A percentile compares a stretch with the other conserved stretches of the same genome.
These are phyloP conservation scores for Panaeolus cyanescens DNA, from an alignment of 768 basidiomycete genomes.

Conservation along the genomic window DNA sequence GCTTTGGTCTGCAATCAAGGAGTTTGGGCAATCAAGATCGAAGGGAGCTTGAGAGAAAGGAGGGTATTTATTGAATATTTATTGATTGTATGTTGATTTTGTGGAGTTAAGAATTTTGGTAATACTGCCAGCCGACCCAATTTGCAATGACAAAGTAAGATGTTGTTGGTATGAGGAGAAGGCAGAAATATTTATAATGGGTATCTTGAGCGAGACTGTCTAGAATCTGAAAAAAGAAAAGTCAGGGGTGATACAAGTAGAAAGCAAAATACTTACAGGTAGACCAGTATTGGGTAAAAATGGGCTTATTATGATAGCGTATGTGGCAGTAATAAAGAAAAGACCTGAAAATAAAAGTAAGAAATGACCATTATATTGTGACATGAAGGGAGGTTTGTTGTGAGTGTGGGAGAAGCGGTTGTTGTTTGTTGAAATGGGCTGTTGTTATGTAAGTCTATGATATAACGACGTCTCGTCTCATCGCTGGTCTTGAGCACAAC, in stretches of 20 bases:
- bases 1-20: conserved; percentile 24
- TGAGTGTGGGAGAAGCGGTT: conserved; percentile 5
- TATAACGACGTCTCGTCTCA: conserved; percentile 1
- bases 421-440: conserved; percentile 10
- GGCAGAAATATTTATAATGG: conserved; percentile 88
- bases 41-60: neutral
- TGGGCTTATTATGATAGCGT: conserved; percentile 67
- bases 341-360: conserved; percentile 45
- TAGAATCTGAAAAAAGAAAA: conserved; percentile 47
- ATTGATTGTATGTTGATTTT: conserved; percentile 10
- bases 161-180: conserved; percentile 79
- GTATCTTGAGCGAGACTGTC: conserved; percentile 67
- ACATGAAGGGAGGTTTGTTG: conserved; percentile 2
- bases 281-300: conserved; percentile 57
- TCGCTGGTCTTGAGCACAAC: conserved; percentile 1
- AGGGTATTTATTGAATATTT: conserved; percentile 5
- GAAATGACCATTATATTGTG: conserved; percentile 41
- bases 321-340: conserved; percentile 60
- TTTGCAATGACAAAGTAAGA: conserved; percentile 95
- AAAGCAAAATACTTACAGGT: conserved; percentile 44
- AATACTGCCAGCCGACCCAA: conserved; percentile 99
- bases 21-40: conserved; percentile 14
- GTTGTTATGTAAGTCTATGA: conserved; percentile 17
- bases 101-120: conserved; percentile 70
- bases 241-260: neutral